Base-by-base conservation (phyloP, 169 alveolate species). In the Eimeria tenella region DNA sequence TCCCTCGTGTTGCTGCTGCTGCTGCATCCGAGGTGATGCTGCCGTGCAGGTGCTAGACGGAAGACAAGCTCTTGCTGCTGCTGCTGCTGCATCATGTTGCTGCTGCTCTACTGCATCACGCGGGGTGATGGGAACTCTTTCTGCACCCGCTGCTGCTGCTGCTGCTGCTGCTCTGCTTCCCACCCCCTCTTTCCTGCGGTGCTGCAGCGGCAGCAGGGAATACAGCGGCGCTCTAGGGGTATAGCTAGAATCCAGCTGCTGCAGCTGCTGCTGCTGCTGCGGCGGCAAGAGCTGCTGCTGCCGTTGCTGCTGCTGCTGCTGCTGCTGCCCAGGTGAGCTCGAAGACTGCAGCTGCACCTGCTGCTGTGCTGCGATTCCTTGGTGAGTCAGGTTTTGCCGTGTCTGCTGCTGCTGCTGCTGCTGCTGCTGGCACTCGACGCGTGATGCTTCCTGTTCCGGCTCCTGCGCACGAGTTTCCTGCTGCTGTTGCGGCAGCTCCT, bases 131-230 rank as follows among this genome's bases (percentile, higher is more conserved):
- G 50, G 55, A 77, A 4, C 68, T 58, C 70, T 8, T 58, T n/a
- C 49, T 68, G 49, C 77, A 3, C 11, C 31, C n/a, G 77, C 31
- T 58, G 68, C 70, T 55, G 74, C 58, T 53, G 89, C 71, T 79
- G 71, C 88, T 79, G 88, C 50, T 55, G 88, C 50, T 53, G 88
- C 56, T 13, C 25, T 81, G 89, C 89, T 55, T 42, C 11, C 58
- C 21, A 23, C 21, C 10, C 74, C 65, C 4, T 55, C 73, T 13
- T 42, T 10, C 42, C 25, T 81, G 56, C 73, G 89, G 31, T 55
- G 89, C 60, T 81, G 89, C 89, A 58, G 89, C 74, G 89, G 75
- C 74, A 81, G 73, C 70, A 81, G 89, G 56, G 89, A 55, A 70
- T 52, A 81, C 74, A 81, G 56, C 55, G 62, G 70, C 21, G 74